Conservation (phyloP, 1,284 basidiomycete genomes). For the Naganishia albida region DNA sequence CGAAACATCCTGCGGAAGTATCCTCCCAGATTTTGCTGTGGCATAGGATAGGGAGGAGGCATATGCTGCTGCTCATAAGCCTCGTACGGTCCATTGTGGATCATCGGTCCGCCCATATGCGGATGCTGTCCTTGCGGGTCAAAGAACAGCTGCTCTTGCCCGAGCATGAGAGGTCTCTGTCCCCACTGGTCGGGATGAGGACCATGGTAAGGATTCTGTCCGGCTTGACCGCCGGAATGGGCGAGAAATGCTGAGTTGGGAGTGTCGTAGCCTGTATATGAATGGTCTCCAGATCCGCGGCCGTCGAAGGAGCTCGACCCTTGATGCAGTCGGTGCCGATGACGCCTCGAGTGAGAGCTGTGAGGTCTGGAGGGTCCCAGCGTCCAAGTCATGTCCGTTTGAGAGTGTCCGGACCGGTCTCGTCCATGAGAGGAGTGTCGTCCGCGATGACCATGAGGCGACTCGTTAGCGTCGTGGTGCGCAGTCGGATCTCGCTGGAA, state of each 20-base stretch:
- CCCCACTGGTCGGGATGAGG: conserved; percentile 1
- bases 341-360: conserved; percentile 1
- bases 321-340: neutral
- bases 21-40: neutral
- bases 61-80: conserved; percentile 3
- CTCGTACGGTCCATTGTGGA: conserved; percentile 3
- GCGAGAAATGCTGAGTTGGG: neutral
- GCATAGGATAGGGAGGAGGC: neutral
- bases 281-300: neutral
- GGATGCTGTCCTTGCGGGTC: neutral
- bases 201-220: neutral
- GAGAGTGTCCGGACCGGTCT: neutral
- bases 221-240: too few species aligned
- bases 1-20: neutral
- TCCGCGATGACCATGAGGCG: neutral
- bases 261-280: neutral
- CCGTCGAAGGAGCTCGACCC: neutral
- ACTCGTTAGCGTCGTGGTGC: neutral
- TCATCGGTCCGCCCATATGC: conserved; percentile 7
- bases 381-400: neutral
- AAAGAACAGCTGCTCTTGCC: neutral
- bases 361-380: neutral
- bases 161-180: neutral
- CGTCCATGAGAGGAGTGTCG: neutral
- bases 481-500: neutral